Base-by-base conservation (phyloP, 208 protist species). In the Angomonas ambiguus region DNA sequence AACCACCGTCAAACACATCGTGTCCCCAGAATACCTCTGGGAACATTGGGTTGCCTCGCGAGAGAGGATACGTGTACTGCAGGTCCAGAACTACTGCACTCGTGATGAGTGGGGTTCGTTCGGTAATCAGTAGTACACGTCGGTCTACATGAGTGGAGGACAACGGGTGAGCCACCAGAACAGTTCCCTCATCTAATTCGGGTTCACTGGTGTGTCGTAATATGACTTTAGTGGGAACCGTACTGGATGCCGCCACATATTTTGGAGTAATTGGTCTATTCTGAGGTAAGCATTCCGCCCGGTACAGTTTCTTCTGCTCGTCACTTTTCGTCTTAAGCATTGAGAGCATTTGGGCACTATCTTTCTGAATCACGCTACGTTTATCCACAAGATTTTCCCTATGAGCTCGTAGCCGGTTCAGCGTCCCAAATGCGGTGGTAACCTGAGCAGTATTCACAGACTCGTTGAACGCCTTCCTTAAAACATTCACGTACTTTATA, bases 1-100 rank as follows among this genome's bases (percentile, higher is more conserved):
- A 86, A 20, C 88, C 88, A 28, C 88, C 88, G 58, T 95, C 80
- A 72, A 91, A 82, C 51, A 95, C 84, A 45, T 91, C 85, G 67
- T 95, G 85, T 8, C 85, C 85, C 88, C 88, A 95, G 71, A 95
- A 92, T n/a, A 91, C 83, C 70, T 95, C 85, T 8, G 88, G 85
- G 76, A 95, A 95, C 79, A 95, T 92, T 2, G 85, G 65, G 64
- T 92, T 95, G 25, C 88, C 88, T 8, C 78, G 65, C 16, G 88
- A 92, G 25, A 95, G 57, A 18, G 85, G 85, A 33, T 83, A 89
- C 8, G 76, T 85, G 71, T 83, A 95, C 67, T 82, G 68, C 67
- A 95, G 78, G 62, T 95, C 88, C 16, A 92, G 75, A 31, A 95
- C 88, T 30, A 95, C 62, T 0, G 77, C 88, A 4, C 68, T 90